These are phyloP conservation scores for Fraxinus quadrangulata DNA, from an alignment of 257 asterid species.

Conservation along the genomic window DNA sequence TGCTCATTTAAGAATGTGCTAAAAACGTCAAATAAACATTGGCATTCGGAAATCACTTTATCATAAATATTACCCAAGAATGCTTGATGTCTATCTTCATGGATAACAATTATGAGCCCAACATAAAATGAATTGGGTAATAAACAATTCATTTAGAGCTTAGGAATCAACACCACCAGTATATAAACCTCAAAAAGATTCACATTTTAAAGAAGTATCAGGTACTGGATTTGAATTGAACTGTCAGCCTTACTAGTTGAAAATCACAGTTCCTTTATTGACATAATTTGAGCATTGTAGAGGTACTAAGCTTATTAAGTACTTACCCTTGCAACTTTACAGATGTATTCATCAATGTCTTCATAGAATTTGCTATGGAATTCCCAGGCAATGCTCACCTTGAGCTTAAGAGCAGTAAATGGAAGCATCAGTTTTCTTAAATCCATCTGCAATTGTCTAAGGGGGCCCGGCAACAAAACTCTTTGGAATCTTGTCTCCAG, in stretches of 20 bases:
- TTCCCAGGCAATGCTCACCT: constrained; percentile 43
- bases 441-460: constrained; percentile 76
- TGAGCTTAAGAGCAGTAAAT: constrained; percentile 88
- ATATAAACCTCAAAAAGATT: neutral
- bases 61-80: neutral
- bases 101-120: neutral
- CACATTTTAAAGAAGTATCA: neutral
- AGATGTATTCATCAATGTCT: neutral
- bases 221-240: neutral
- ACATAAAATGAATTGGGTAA: neutral
- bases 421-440: constrained; percentile 94
- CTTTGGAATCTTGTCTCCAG: constrained; percentile 87
- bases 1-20: no score
- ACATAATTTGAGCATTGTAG: neutral
- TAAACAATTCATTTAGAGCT: neutral
- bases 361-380: neutral
- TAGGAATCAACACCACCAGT: neutral
- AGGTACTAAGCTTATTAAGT: neutral
- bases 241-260: neutral
- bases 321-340: neutral
- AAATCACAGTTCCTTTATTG: neutral
- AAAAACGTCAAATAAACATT: no score
- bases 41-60: neutral
- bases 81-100: neutral
- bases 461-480: constrained; percentile 83